Base-by-base conservation (phyloP, 805 yeast genomes). In the Peterozyma xylosa region DNA sequence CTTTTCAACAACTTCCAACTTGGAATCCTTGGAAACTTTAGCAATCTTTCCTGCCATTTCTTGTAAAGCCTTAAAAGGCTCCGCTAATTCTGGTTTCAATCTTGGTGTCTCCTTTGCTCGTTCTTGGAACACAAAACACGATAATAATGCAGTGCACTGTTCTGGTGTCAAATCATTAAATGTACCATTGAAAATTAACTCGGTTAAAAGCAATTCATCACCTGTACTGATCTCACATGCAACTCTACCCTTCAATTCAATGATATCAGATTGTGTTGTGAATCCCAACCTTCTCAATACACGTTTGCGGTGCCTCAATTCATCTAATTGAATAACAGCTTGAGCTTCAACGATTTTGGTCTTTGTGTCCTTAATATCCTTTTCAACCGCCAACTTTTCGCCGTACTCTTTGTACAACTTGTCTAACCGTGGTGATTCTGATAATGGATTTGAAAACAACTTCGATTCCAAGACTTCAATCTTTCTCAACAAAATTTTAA, bases 81-180 rank as follows among this genome's bases (percentile, higher is more conserved):
- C 97, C n/a, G 91, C 80, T 42, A 93, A 71, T 53, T 89, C 96
- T 0, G 96, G 89, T 53, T 86, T 80, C 53, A 93, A 70, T 51
- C 91, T 76, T 42, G 96, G 93, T 0, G 80, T 74, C 57, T 86
- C 96, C 59, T 89, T 89, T 35, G 96, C 86, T 57, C 95, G 78
- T 60, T 95, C 99, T 62, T 93, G 96, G 76, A 93, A 93, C 5
- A 95, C 97, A 64, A 91, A 93, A 66, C 97, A 89, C 33, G 96
- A 89, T 42, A 93, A 65, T 42, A 93, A 66, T 0, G 97, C 87
- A 11, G 97, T 97, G 62, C 95, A 81, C 60, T 89, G 96, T 54
- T 86, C 96, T 2, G 96, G 82, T 5, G 80, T 73, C 48, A 93
- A 70, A 41, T 88, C 96, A 54, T 82, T 88, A 68, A 93, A 93